Evolutionary conservation across 108 stramenopile genomes (phyloP).

Genomic region (Skeletonema menzelii): DNA sequence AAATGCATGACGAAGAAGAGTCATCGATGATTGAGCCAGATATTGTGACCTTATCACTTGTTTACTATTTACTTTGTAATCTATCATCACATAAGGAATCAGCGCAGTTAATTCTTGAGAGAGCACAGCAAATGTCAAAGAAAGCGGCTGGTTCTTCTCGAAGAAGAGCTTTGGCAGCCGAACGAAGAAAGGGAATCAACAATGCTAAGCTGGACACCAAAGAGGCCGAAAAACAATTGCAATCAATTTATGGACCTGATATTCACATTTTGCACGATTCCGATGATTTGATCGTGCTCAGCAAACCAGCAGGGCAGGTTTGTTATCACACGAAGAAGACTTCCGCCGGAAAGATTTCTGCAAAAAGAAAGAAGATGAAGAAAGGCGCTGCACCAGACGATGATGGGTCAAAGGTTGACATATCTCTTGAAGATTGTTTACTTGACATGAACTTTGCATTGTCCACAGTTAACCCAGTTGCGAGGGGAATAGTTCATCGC

Average conservation of each 20-base stretch:
- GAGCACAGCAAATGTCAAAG: slow-evolving; percentile 51
- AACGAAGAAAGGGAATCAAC: slow-evolving; percentile 35
- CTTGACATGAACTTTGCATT: slow-evolving; percentile 52
- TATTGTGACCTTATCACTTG: slow-evolving; percentile 21
- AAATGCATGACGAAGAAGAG: slow-evolving; percentile 25
- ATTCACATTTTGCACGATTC: slow-evolving; percentile 63
- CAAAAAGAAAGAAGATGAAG: slow-evolving; percentile 40
- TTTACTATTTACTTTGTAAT: slow-evolving; percentile 4
- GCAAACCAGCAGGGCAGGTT: slow-evolving; percentile 72
- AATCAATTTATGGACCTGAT: slow-evolving; percentile 48
- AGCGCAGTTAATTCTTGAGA: slow-evolving; percentile 52
- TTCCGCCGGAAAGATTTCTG: slow-evolving; percentile 57
- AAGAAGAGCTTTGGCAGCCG: slow-evolving; percentile 58
- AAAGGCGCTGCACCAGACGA: not conserved
- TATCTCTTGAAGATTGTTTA: slow-evolving; percentile 77
- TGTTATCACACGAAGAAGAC: slow-evolving; percentile 67
- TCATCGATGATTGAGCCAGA: slow-evolving; percentile 27
- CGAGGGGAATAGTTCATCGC: slow-evolving; percentile 74
- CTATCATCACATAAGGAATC: not conserved
- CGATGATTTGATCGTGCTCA: slow-evolving; percentile 54
- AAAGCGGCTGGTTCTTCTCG: slow-evolving; percentile 63
- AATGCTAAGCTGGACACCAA: slow-evolving; percentile 2
- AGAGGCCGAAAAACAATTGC: slow-evolving; percentile 33
- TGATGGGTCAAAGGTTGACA: slow-evolving; percentile 31
- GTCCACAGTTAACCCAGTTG: slow-evolving; percentile 68